phyloP scores from a whole-genome alignment of 208 protist genomes.

The Leishmania tropica region DNA sequence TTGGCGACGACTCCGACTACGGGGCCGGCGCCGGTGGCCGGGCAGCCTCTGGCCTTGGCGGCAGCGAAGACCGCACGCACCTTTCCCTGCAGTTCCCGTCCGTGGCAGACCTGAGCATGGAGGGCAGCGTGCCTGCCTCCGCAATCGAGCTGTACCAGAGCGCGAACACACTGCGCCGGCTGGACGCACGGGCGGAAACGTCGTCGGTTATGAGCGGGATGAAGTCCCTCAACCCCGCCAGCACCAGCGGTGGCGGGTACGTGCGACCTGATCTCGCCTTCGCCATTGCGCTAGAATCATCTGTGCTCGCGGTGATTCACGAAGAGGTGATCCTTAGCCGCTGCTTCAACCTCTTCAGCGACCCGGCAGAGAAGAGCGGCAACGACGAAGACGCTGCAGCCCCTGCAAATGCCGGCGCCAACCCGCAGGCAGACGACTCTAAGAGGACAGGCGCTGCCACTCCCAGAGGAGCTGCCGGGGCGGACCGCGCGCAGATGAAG shows the following conservation, averaged over 20 bases:
- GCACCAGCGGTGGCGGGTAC: slow-evolving; percentile 41
- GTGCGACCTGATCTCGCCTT: slow-evolving; percentile 80
- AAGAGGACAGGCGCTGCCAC: slow-evolving; percentile 1
- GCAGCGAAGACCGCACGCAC: slow-evolving; percentile 26
- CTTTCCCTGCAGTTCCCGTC: slow-evolving; percentile 64
- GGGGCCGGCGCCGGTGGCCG: slow-evolving; percentile 19
- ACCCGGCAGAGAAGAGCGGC: slow-evolving; percentile 8
- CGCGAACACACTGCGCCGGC: slow-evolving; percentile 43
- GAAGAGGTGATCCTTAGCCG: slow-evolving; percentile 68
- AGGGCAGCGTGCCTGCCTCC: slow-evolving; percentile 19
- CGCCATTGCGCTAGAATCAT: slow-evolving; percentile 76
- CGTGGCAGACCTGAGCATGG: slow-evolving; percentile 31
- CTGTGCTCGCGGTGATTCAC: slow-evolving; percentile 56
- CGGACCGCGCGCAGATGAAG: slow-evolving; percentile 36
- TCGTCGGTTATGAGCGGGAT: slow-evolving; percentile 40
- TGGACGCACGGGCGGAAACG: slow-evolving; percentile 38
- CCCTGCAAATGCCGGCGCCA: neutral
- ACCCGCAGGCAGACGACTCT: neutral
- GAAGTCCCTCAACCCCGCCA: slow-evolving; percentile 30
- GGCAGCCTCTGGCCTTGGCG: slow-evolving; percentile 9
- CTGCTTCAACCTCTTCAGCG: slow-evolving; percentile 62
- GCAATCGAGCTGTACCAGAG: slow-evolving; percentile 54
- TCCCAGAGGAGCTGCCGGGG: neutral
- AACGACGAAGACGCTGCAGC: slow-evolving; percentile 7
- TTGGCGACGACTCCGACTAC: slow-evolving; percentile 35